Conservation (phyloP, 208 protist species). For the Trypanosoma theileri region DNA sequence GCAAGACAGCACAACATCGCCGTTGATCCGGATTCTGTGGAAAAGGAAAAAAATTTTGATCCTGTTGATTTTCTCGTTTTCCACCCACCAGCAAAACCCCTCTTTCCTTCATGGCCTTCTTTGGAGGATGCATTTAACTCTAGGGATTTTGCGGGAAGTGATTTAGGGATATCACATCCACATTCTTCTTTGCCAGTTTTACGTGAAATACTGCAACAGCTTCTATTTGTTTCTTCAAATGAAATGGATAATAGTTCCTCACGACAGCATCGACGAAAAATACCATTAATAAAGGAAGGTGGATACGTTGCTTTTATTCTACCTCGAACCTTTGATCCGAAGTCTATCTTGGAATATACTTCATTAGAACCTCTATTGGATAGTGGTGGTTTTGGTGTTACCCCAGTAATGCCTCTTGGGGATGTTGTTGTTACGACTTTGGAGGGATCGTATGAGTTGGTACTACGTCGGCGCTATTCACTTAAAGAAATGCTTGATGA, state of each 20-base stretch:
- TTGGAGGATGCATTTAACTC: conserved; percentile 1
- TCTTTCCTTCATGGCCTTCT: conserved; percentile 32
- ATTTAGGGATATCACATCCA: conserved; percentile 20
- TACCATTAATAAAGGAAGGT: conserved; percentile 27
- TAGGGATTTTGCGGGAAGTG: background rate
- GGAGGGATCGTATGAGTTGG: conserved; percentile 61
- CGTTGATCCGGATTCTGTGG: background rate
- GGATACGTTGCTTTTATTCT: conserved; percentile 64
- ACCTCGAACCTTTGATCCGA: conserved; percentile 45
- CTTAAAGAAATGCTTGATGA: conserved; percentile 13
- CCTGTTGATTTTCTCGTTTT: conserved; percentile 51
- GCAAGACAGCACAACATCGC: conserved; percentile 17
- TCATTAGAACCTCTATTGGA: conserved; percentile 4
- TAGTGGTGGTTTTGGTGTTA: background rate
- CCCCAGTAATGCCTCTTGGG: conserved; percentile 26
- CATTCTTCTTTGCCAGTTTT: conserved; percentile 26
- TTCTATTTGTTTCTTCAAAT: conserved; percentile 13
- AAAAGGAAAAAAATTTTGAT: conserved; percentile 15
- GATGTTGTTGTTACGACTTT: conserved; percentile 50
- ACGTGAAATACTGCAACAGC: conserved; percentile 30
- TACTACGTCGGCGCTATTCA: conserved; percentile 46
- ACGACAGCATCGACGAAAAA: conserved; percentile 1
- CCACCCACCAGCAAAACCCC: conserved; percentile 33
- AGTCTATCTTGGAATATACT: conserved; percentile 19
- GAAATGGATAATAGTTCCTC: background rate